Evolutionary conservation across 192 early-diverging fungal genomes (phyloP).

Genomic region (Coemansia sp.): DNA sequence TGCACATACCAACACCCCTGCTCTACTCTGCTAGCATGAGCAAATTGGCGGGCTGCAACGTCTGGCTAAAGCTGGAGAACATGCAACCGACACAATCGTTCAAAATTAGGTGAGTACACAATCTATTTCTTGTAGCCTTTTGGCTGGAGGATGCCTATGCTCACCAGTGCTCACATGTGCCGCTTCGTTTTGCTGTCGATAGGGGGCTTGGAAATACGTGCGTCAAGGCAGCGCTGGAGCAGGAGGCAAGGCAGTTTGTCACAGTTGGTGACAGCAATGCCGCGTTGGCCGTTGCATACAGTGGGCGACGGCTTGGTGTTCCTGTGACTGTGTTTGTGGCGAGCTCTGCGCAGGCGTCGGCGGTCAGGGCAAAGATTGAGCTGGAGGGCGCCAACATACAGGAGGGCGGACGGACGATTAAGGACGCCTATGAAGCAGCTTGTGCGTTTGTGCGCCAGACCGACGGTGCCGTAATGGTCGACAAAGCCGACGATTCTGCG

Average conservation of each 20-base stretch:
- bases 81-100: constrained; percentile 76
- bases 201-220: constrained; percentile 67
- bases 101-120: constrained; percentile 61
- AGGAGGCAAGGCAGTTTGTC: constrained; percentile 54
- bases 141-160: not conserved
- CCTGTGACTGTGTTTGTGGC: constrained; percentile 61
- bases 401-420: constrained; percentile 29
- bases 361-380: constrained; percentile 57
- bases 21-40: constrained; percentile 45
- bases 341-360: constrained; percentile 37
- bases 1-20: constrained; percentile 42
- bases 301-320: constrained; percentile 59
- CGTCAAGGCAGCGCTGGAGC: constrained; percentile 50
- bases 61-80: constrained; percentile 74
- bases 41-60: constrained; percentile 54
- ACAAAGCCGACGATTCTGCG: constrained; percentile 53
- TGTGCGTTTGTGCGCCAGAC: constrained; percentile 26
- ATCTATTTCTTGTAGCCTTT: not conserved
- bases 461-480: constrained; percentile 38
- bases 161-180: not conserved
- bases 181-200: not conserved
- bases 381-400: constrained; percentile 57
- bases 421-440: constrained; percentile 33
- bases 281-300: constrained; percentile 63
- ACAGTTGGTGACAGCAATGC: constrained; percentile 65